phyloP scores from a whole-genome alignment of 2,329 filamentous ascomycete genomes.

The Bipolaris cookei region DNA sequence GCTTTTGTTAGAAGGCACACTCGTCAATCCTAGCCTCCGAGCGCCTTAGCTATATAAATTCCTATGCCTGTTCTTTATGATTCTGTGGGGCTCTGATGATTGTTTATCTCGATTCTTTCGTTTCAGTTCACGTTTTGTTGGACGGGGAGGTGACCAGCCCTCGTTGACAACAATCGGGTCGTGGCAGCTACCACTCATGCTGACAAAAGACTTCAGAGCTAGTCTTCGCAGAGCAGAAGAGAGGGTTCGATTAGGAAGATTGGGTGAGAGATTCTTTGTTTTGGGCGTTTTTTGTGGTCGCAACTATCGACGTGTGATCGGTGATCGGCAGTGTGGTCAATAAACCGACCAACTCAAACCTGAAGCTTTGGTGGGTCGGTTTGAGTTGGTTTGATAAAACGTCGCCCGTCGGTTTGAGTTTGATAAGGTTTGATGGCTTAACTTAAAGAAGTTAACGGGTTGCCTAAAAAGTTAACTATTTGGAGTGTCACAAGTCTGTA shows the following conservation, averaged over 20 bases:
- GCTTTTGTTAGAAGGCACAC: slow-evolving; percentile 13
- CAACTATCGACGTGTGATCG: neutral
- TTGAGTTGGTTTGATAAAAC: no score
- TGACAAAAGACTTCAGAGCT: neutral
- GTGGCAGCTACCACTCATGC: slow-evolving; percentile 21
- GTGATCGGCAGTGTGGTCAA: no score
- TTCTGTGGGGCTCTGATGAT: slow-evolving; percentile 17
- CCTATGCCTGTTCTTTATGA: slow-evolving; percentile 17
- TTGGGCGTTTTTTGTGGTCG: neutral
- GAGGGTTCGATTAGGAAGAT: neutral
- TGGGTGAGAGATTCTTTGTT: neutral
- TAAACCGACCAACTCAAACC: no score
- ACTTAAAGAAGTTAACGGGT: no score
- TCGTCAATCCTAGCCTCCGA: slow-evolving; percentile 9
- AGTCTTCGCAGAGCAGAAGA: slow-evolving; percentile 4
- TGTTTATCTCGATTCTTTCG: neutral
- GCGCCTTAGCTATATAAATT: slow-evolving; percentile 16
- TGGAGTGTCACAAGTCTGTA: no score
- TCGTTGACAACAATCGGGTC: slow-evolving; percentile 37
- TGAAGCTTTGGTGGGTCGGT: no score
- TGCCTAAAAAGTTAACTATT: no score
- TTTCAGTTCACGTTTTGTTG: neutral
- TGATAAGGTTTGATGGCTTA: no score
- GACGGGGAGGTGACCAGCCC: slow-evolving; percentile 15
- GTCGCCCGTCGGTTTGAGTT: no score